phyloP scores from a whole-genome alignment of 2,329 filamentous ascomycete species.

The Cercospora sp. region DNA sequence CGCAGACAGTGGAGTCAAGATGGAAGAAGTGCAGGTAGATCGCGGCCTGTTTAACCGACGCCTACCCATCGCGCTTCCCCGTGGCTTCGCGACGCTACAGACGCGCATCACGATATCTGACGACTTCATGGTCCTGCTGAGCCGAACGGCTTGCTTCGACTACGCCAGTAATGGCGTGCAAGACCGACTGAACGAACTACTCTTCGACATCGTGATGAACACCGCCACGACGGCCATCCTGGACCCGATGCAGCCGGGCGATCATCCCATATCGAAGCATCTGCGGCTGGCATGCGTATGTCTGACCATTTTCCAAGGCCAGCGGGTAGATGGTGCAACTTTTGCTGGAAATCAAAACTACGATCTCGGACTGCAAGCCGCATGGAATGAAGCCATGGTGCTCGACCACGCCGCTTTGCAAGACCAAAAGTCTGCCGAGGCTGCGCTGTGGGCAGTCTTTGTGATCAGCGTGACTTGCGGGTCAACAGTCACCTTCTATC shows the following conservation, averaged over 20 bases:
- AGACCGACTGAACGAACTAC: constrained; percentile 34
- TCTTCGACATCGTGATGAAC: constrained; percentile 37
- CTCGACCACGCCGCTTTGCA: constrained; percentile 34
- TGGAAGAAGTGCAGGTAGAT: constrained; percentile 22
- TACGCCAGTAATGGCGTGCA: constrained; percentile 37
- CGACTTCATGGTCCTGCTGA: constrained; percentile 34
- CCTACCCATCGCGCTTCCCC: constrained; percentile 37
- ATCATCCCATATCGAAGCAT: constrained; percentile 36
- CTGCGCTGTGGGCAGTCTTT: constrained; percentile 38
- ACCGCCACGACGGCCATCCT: constrained; percentile 25
- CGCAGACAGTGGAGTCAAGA: constrained; percentile 25
- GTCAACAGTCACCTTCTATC: constrained; percentile 30
- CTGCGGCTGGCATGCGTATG: constrained; percentile 38
- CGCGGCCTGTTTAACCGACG: constrained; percentile 24
- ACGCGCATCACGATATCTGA: constrained; percentile 33
- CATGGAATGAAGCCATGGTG: constrained; percentile 36
- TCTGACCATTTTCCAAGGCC: constrained; percentile 39
- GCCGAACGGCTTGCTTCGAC: constrained; percentile 39
- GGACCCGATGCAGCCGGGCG: constrained; percentile 18
- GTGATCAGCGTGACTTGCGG: constrained; percentile 40
- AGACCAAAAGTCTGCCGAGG: constrained; percentile 38
- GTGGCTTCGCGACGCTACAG: constrained; percentile 37
- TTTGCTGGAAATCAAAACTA: constrained; percentile 36
- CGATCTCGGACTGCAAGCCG: constrained; percentile 35
- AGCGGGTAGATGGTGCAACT: constrained; percentile 33